A percentile compares a stretch with the other conserved stretches of the same genome.
These are phyloP conservation scores for Senna siamea DNA, from an alignment of 306 rosid species.

Conservation along the genomic window DNA sequence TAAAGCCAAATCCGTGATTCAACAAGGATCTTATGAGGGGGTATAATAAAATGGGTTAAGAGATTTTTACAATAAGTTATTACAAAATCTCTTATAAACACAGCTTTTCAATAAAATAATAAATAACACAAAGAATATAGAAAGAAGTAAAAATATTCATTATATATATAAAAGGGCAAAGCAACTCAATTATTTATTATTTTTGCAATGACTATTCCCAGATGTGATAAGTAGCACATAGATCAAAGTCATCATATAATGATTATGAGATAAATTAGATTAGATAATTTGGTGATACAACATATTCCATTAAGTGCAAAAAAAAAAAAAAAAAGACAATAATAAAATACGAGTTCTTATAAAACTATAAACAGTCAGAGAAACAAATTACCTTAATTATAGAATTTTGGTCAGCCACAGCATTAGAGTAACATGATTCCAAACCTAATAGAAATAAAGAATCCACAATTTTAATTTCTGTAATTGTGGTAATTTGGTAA, in stretches of 20 bases:
- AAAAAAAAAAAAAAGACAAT: too few species aligned
- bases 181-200: not conserved
- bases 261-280: not conserved
- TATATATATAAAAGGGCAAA: not conserved
- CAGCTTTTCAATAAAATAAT: not conserved
- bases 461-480: not conserved
- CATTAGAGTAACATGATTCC: slow-evolving; percentile 57
- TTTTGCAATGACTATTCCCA: slow-evolving; percentile 31
- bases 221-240: slow-evolving; percentile 14
- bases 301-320: not conserved
- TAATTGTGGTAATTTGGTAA: not conserved
- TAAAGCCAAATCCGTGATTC: too few species aligned
- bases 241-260: too few species aligned
- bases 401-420: slow-evolving; percentile 50
- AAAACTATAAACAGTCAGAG: slow-evolving; percentile 14
- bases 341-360: slow-evolving; percentile 17
- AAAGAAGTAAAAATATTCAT: not conserved
- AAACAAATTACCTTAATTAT: slow-evolving; percentile 65
- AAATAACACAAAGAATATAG: slow-evolving; percentile 2
- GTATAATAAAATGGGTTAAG: too few species aligned
- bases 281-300: not conserved
- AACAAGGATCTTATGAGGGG: too few species aligned
- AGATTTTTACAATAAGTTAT: too few species aligned
- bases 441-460: slow-evolving; percentile 43
- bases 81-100: not conserved